These are phyloP conservation scores for Teunomyces gatunensis DNA, from an alignment of 805 yeast species.

Conservation along the genomic window DNA sequence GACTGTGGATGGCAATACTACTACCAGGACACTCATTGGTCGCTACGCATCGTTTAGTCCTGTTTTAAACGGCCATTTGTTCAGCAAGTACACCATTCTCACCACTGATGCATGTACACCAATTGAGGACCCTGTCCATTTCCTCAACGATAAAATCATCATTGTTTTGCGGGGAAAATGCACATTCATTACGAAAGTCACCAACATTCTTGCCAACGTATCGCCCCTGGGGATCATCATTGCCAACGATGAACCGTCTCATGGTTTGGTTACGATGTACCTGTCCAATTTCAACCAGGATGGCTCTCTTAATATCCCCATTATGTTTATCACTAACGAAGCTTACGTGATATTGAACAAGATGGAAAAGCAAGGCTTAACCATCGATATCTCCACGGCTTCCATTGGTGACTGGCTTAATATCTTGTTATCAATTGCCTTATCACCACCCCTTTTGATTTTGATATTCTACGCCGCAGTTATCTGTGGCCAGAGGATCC, in stretches of 20 bases:
- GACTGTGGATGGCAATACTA: constrained; percentile 13
- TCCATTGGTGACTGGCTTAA: constrained; percentile 38
- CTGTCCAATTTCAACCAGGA: constrained; percentile 44
- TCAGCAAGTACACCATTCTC: constrained; percentile 18
- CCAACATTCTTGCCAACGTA: constrained; percentile 35
- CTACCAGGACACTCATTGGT: constrained; percentile 20
- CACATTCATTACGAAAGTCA: constrained; percentile 52
- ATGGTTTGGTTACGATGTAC: constrained; percentile 55
- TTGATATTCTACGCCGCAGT: constrained; percentile 32
- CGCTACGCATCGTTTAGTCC: constrained; percentile 45
- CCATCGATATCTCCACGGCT: constrained; percentile 28
- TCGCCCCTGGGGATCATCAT: constrained; percentile 51
- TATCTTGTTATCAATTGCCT: constrained; percentile 38
- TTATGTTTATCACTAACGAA: constrained; percentile 49
- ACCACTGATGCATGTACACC: background rate
- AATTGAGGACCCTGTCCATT: constrained; percentile 10
- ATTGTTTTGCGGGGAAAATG: constrained; percentile 25
- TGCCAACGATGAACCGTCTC: constrained; percentile 49
- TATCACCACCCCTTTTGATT: constrained; percentile 42
- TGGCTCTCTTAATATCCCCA: constrained; percentile 40
- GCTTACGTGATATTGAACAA: constrained; percentile 25
- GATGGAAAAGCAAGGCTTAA: constrained; percentile 8
- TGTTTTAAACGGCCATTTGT: constrained; percentile 23
- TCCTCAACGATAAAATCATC: constrained; percentile 23
- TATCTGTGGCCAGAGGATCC: constrained; percentile 25